Evolutionary conservation across 164 flowering plant genomes (phyloP), one percentile per base, ranked within the genome.

Genomic region (Amborella trichopoda): DNA sequence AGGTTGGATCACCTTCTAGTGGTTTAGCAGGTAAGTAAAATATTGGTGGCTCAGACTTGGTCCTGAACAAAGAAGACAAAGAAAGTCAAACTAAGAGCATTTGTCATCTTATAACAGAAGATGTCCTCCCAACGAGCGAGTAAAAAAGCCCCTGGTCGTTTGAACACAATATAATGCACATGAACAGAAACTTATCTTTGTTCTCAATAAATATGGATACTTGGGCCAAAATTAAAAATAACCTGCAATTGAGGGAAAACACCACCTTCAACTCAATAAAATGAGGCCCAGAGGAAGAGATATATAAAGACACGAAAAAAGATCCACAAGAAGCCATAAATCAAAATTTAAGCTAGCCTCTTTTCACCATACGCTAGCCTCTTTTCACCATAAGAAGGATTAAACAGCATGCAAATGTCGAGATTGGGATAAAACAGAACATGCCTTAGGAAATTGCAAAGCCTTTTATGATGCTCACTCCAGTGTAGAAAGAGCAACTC

Each of bases 181-280:
- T 63, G 78, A 78, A 72, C 57, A 68, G 88, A 83, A 80, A 87
- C 99, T 91, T 91, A 87, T 83, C 99, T 86, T 85, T 60, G 41
- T 83, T 66, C 75, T 72, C 77, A 70, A 83, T 71, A 87, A 87
- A 87, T 83, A 72, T 80, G 93, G 73, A 86, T 80, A 83, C 76
- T 78, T 68, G 85, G 93, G 79, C 96, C 95, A 75, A 78, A 83
- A 79, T 62, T 74, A 84, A 80, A 91, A 82, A 76, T 87, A 91
- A 91, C 99, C 99, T 91, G 95, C 80, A 69, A 33, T 5, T 43
- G 32, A 23, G 36, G 26, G 26, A 26, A 23, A 25, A 11, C 4
- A 23, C 19, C 19, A 22, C 33, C 24, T 23, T 14, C 30, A 16
- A 10, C 12, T 32, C 6, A 32, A 40, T 1, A 6, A 55, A 23